phyloP scores from a whole-genome alignment of 2,329 filamentous ascomycete genomes.

The Aureobasidium pullulans region DNA sequence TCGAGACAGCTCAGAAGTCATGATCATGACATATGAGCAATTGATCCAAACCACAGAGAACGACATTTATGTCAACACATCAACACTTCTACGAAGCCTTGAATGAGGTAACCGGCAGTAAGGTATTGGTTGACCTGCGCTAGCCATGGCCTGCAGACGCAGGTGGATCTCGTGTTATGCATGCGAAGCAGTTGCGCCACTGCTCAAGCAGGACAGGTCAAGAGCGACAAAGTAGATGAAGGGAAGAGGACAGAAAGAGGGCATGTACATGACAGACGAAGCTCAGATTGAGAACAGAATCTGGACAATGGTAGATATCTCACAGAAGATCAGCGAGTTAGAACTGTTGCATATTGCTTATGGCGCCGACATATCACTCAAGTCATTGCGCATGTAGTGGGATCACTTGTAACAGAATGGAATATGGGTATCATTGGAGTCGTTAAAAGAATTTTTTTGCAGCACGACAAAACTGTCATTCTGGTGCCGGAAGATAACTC shows the following conservation, averaged over 20 bases:
- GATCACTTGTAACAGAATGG: conserved; percentile 12
- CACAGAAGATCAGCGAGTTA: too few relatives aligned
- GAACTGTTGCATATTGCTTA: not conserved
- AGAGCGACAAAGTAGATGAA: not conserved
- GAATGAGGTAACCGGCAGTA: not conserved
- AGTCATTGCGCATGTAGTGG: conserved; percentile 19
- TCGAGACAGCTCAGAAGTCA: conserved; percentile 20
- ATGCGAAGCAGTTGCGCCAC: not conserved
- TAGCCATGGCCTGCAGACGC: not conserved
- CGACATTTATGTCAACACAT: not conserved
- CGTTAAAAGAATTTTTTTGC: conserved; percentile 15
- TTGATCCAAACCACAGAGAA: not conserved
- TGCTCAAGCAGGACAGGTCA: not conserved
- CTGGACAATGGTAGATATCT: too few relatives aligned
- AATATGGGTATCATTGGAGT: conserved; percentile 14
- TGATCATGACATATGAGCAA: not conserved
- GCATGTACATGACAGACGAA: too few relatives aligned
- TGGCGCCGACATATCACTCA: not conserved
- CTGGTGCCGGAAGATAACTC: conserved; percentile 13
- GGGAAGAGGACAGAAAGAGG: too few relatives aligned
- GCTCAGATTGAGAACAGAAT: too few relatives aligned
- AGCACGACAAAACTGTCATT: conserved; percentile 14
- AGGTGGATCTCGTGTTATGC: not conserved
- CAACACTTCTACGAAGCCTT: not conserved
- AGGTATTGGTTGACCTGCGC: not conserved